Evolutionary conservation across 345 rosid species (phyloP).

Genomic region (Citropsis articulata): DNA sequence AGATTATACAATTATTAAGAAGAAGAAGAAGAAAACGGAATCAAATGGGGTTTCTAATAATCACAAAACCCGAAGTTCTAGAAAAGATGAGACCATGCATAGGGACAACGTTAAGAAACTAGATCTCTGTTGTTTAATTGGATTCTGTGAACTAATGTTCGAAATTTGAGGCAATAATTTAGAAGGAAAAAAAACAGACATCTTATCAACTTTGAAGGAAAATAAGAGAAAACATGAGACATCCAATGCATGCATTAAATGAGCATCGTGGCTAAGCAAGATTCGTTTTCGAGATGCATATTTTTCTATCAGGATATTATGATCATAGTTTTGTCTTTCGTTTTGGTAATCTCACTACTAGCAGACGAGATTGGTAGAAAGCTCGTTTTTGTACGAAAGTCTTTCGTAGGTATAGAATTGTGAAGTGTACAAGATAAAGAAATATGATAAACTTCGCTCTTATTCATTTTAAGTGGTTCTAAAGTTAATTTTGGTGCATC

Average conservation of each 20-base stretch:
- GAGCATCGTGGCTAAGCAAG: conserved; percentile 36
- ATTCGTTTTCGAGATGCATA: conserved; percentile 50
- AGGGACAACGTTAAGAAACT: conserved; percentile 10
- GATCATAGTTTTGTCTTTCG: background rate
- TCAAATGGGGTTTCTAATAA: conserved; percentile 5
- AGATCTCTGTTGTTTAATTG: conserved; percentile 1
- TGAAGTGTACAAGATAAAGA: too few relatives aligned
- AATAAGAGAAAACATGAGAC: conserved; percentile 18
- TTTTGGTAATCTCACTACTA: background rate
- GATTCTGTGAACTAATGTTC: conserved; percentile 12
- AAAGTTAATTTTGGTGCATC: too few relatives aligned
- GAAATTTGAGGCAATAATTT: conserved; percentile 26
- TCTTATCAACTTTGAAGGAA: conserved; percentile 35
- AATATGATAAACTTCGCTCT: too few relatives aligned
- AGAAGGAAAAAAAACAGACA: conserved; percentile 49
- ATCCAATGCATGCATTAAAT: conserved; percentile 54
- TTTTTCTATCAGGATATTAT: background rate
- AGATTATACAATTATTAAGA: background rate
- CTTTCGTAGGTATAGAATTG: too few relatives aligned
- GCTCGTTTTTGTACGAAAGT: too few relatives aligned
- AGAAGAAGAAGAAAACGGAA: background rate
- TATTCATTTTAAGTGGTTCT: too few relatives aligned
- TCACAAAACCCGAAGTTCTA: conserved; percentile 37
- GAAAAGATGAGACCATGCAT: conserved; percentile 23
- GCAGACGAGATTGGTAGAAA: too few relatives aligned